A percentile compares a stretch with the other conserved stretches of the same genome.
Conservation (phyloP, 78 protist species). For the Dictyostelium brefeldianum region DNA sequence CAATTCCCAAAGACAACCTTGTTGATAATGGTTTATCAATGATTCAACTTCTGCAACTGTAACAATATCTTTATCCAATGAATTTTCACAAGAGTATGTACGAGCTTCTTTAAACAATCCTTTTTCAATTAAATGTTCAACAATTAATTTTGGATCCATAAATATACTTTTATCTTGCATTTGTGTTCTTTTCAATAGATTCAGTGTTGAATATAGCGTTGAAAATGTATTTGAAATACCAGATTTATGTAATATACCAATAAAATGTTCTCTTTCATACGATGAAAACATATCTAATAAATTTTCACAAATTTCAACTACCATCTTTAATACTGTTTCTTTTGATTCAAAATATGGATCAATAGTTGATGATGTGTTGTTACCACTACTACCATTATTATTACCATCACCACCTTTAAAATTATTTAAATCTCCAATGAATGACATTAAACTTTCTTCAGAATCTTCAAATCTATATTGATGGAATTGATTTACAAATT, state of each 20-base stretch:
- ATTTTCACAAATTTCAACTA: conserved; percentile 34
- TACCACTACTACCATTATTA: background rate
- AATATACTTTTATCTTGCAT: conserved; percentile 47
- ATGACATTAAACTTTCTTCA: conserved; percentile 20
- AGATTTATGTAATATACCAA: conserved; percentile 23
- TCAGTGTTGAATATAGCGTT: conserved; percentile 29
- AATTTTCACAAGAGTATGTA: conserved; percentile 32
- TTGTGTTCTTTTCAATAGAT: conserved; percentile 50
- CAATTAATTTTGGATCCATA: conserved; percentile 60
- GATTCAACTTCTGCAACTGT: conserved; percentile 64
- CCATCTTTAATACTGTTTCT: background rate
- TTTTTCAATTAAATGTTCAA: conserved; percentile 50
- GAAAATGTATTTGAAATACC: conserved; percentile 33
- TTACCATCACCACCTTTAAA: conserved; percentile 25
- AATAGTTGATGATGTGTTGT: background rate
- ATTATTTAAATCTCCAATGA: conserved; percentile 13
- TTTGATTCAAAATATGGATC: background rate
- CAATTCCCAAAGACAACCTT: conserved; percentile 75
- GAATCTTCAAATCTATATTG: conserved; percentile 79
- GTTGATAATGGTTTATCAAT: conserved; percentile 44
- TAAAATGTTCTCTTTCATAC: conserved; percentile 66
- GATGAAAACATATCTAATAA: conserved; percentile 27
- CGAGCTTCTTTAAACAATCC: conserved; percentile 62
- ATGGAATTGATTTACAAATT: conserved; percentile 53
- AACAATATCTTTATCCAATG: conserved; percentile 36